phyloP scores from a whole-genome alignment of 495 filamentous ascomycete species.

The Aspergillus cavernicola region DNA sequence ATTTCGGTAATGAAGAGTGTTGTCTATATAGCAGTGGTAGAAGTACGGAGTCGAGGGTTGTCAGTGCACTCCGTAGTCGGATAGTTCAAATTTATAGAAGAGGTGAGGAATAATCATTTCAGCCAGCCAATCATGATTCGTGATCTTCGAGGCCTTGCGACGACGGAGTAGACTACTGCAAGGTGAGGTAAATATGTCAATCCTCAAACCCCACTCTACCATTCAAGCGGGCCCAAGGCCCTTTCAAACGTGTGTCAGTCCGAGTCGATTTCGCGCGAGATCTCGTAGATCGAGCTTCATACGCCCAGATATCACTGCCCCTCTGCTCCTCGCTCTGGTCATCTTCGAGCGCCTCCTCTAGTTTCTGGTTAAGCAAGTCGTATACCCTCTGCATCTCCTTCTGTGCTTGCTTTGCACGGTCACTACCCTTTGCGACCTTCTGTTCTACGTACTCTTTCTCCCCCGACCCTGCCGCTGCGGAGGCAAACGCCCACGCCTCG shows the following conservation, averaged over 20 bases:
- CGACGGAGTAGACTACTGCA: too few relatives aligned
- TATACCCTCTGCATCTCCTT: conserved; percentile 33
- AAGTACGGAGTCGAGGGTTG: too few relatives aligned
- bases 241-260: conserved; percentile 25
- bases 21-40: too few relatives aligned
- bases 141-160: too few relatives aligned
- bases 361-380: conserved; percentile 33
- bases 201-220: conserved; percentile 31
- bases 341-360: conserved; percentile 23
- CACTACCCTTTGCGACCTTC: conserved; percentile 31
- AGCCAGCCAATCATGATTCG: too few relatives aligned
- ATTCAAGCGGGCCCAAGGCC: conserved; percentile 38
- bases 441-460: conserved; percentile 38
- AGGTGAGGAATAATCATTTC: too few relatives aligned
- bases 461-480: conserved; percentile 33
- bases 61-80: too few relatives aligned
- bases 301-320: conserved; percentile 35
- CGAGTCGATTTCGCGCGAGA: conserved; percentile 20
- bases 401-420: conserved; percentile 30
- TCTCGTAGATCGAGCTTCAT: conserved; percentile 28
- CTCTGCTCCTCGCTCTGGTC: conserved; percentile 16
- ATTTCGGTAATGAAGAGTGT: too few relatives aligned
- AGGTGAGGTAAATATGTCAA: not conserved
- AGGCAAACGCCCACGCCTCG: conserved; percentile 50
- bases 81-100: too few relatives aligned